Conservation (phyloP, 331 rosid genomes). For the Rosa hybrid region DNA sequence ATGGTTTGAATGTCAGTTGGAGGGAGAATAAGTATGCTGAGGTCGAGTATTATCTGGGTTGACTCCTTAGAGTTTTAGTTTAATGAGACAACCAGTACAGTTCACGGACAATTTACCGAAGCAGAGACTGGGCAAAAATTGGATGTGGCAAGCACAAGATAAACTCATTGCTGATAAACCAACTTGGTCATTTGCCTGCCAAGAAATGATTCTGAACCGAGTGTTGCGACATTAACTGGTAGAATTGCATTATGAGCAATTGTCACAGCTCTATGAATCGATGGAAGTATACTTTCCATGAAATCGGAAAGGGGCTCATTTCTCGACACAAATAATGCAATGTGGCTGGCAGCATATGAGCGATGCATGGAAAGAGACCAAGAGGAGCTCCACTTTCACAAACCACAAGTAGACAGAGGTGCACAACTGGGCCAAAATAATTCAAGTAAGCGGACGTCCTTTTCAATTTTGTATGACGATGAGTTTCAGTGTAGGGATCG, state of each 20-base stretch:
- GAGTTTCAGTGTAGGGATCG: background rate
- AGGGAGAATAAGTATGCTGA: slow-evolving; percentile 64
- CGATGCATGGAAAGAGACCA: slow-evolving; percentile 6
- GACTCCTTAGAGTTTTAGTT: slow-evolving; percentile 5
- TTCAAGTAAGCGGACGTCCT: slow-evolving; percentile 18
- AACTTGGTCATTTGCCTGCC: background rate
- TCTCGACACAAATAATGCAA: background rate
- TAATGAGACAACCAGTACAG: slow-evolving; percentile 1
- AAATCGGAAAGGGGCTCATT: background rate
- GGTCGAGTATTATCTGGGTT: slow-evolving; percentile 1
- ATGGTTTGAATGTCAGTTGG: slow-evolving; percentile 68
- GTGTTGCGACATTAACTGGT: background rate
- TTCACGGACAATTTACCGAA: background rate
- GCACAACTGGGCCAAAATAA: slow-evolving; percentile 17
- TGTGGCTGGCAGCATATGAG: slow-evolving; percentile 17
- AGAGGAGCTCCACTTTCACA: slow-evolving; percentile 12
- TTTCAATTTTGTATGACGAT: slow-evolving; percentile 26
- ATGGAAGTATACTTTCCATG: background rate
- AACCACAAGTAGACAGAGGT: background rate
- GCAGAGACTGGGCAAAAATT: background rate
- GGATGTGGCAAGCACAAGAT: background rate
- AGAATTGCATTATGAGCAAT: background rate
- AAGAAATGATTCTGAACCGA: slow-evolving; percentile 5
- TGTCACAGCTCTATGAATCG: background rate
- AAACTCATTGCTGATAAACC: background rate